Percentiles rank a stretch among this genome's conserved stretches.
phyloP scores from a whole-genome alignment of 305 asterid genomes.

The Rubia tinctorum region DNA sequence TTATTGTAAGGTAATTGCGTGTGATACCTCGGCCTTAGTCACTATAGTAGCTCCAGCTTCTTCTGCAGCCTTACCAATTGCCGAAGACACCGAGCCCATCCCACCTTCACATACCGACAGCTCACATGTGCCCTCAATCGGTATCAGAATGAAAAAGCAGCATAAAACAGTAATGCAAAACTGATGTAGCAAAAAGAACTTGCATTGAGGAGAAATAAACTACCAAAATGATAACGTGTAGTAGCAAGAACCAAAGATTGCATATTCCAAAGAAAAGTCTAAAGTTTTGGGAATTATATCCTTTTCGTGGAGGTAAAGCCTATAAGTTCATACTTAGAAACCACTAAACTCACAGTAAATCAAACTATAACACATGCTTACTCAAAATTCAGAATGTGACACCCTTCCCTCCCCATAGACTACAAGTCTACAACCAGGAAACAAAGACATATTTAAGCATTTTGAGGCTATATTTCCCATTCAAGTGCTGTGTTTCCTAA shows the following conservation, averaged over 20 bases:
- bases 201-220: not conserved
- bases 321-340: not conserved
- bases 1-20: not conserved
- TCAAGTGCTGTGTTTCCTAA: not conserved
- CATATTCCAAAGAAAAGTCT: no score
- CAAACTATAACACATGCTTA: not conserved
- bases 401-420: not conserved
- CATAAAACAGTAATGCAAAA: not conserved
- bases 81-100: slow-evolving; percentile 92
- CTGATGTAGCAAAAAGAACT: not conserved
- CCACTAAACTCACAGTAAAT: not conserved
- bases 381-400: not conserved
- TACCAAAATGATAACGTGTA: no score
- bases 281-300: not conserved
- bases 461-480: not conserved
- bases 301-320: not conserved
- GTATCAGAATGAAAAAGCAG: not conserved
- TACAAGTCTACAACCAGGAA: not conserved
- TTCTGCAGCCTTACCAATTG: slow-evolving; percentile 70
- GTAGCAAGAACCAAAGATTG: slow-evolving; percentile 1
- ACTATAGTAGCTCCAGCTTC: slow-evolving; percentile 88
- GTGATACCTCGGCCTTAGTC: slow-evolving; percentile 72
- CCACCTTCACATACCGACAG: slow-evolving; percentile 96
- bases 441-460: not conserved
- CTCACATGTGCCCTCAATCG: slow-evolving; percentile 17